Percentiles rank a stretch among this genome's conserved stretches.
phyloP scores from a whole-genome alignment of 805 yeast species.

The Candida stauntonica region DNA sequence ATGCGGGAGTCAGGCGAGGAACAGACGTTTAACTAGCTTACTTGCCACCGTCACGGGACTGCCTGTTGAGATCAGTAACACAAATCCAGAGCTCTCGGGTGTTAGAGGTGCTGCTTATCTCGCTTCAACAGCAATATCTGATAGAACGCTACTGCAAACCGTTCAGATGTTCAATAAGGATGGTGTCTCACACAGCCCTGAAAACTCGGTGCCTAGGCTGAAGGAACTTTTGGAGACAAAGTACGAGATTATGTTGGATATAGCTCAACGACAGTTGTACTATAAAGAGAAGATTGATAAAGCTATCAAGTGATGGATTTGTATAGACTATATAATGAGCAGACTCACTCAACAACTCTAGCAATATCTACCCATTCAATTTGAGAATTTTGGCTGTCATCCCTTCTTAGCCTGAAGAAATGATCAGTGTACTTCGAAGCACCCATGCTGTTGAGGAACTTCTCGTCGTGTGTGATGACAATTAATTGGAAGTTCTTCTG shows the following conservation, averaged over 20 bases:
- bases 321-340: background rate
- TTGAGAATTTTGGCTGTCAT: slow-evolving; percentile 74
- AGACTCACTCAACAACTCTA: slow-evolving; percentile 23
- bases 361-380: slow-evolving; percentile 56
- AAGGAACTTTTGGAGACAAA: slow-evolving; percentile 22
- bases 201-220: slow-evolving; percentile 5
- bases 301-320: background rate
- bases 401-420: slow-evolving; percentile 76
- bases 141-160: slow-evolving; percentile 9
- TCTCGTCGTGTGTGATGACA: slow-evolving; percentile 95
- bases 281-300: slow-evolving; percentile 27
- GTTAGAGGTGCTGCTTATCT: slow-evolving; percentile 28
- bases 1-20: slow-evolving; percentile 52
- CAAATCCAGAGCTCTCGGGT: slow-evolving; percentile 25
- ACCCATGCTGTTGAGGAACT: slow-evolving; percentile 77
- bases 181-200: slow-evolving; percentile 1
- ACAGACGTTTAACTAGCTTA: slow-evolving; percentile 35
- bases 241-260: slow-evolving; percentile 29
- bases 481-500: slow-evolving; percentile 92
- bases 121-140: slow-evolving; percentile 10
- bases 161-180: slow-evolving; percentile 9
- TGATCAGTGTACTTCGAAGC: slow-evolving; percentile 84
- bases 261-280: slow-evolving; percentile 32
- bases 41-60: slow-evolving; percentile 26
- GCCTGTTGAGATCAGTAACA: slow-evolving; percentile 18